Percentiles rank a stretch among this genome's conserved stretches.
These are phyloP conservation scores for Nothophoma quercina DNA, from an alignment of 2,329 filamentous ascomycete genomes.

Conservation along the genomic window DNA sequence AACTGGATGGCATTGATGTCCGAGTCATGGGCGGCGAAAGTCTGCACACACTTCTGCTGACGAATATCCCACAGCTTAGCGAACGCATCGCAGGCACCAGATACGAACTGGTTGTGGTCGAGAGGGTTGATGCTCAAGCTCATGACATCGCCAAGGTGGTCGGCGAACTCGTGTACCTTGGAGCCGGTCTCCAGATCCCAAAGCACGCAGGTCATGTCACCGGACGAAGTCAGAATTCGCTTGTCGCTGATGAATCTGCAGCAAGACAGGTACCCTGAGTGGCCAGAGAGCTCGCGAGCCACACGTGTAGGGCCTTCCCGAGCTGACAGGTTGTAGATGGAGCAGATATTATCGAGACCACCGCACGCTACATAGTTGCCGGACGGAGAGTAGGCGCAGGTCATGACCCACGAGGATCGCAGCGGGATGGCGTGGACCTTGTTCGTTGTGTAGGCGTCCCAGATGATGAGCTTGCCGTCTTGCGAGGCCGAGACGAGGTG, in stretches of 20 bases:
- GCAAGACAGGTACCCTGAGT: constrained; percentile 97
- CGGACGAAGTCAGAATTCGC: constrained; percentile 95
- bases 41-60: constrained; percentile 97
- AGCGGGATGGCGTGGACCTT: constrained; percentile 99
- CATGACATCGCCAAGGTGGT: constrained; percentile 99
- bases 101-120: constrained; percentile 99
- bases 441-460: constrained; percentile 99
- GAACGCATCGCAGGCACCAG: constrained; percentile 98
- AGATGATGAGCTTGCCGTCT: constrained; percentile 99
- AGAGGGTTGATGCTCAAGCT: constrained; percentile 99
- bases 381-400: constrained; percentile 96
- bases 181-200: constrained; percentile 99
- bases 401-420: constrained; percentile 99
- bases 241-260: constrained; percentile 99
- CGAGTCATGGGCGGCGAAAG: constrained; percentile 96
- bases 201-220: constrained; percentile 99
- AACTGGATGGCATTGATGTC: constrained; percentile 99
- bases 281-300: constrained; percentile 92
- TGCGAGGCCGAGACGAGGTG: constrained; percentile 98
- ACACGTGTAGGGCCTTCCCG: constrained; percentile 97
- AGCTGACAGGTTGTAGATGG: constrained; percentile 98
- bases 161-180: constrained; percentile 97
- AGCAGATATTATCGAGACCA: constrained; percentile 99
- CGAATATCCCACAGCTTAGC: constrained; percentile 99
- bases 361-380: constrained; percentile 98